These are phyloP conservation scores for Solanum chiquidenum DNA, from an alignment of 257 asterid genomes.

Conservation along the genomic window DNA sequence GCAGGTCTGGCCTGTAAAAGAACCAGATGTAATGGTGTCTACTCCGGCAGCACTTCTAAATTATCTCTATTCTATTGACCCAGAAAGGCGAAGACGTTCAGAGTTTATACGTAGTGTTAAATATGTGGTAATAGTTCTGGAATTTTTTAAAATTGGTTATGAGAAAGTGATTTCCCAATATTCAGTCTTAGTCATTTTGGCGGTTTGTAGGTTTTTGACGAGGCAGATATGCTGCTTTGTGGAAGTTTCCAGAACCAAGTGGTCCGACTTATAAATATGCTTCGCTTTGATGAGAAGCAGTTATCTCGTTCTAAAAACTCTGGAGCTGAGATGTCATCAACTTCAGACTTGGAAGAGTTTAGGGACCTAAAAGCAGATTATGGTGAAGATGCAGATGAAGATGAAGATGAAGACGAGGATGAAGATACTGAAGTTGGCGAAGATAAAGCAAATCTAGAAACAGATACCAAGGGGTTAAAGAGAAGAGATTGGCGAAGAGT, in stretches of 20 bases:
- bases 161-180: not conserved
- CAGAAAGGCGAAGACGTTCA: constrained; percentile 38
- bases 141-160: not conserved
- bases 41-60: constrained; percentile 88
- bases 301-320: constrained; percentile 36
- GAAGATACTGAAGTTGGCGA: constrained; percentile 29
- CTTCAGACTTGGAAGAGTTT: constrained; percentile 27
- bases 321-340: constrained; percentile 11
- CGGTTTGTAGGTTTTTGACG: constrained; percentile 71
- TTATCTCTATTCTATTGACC: constrained; percentile 68
- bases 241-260: constrained; percentile 97
- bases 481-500: constrained; percentile 80
- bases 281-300: constrained; percentile 92
- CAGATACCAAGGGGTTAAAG: constrained; percentile 24
- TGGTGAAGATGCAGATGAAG: constrained; percentile 21
- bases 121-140: constrained; percentile 56
- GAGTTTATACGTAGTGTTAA: constrained; percentile 59
- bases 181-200: not conserved
- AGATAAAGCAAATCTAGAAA: constrained; percentile 19
- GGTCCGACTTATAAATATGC: constrained; percentile 73
- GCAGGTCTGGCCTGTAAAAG: constrained; percentile 76
- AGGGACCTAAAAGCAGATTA: constrained; percentile 17
- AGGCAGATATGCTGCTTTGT: constrained; percentile 91
- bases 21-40: constrained; percentile 79
- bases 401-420: constrained; percentile 34